Conservation (phyloP, 2,329 filamentous ascomycete genomes). For the Ramichloridium luteum region DNA sequence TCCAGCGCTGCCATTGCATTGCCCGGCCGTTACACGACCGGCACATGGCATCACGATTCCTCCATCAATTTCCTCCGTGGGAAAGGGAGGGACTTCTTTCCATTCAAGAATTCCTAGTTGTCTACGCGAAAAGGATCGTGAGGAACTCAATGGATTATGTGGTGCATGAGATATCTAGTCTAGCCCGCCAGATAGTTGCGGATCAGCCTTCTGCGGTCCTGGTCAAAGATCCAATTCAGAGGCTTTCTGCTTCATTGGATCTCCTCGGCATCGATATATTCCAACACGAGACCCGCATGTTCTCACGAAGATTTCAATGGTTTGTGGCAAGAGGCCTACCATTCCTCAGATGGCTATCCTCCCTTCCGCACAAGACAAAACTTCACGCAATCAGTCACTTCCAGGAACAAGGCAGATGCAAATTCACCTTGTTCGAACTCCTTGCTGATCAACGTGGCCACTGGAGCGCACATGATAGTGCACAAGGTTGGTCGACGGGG, state of each 20-base stretch:
- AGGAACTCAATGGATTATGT: neutral
- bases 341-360: conserved; percentile 2
- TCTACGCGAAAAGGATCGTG: neutral
- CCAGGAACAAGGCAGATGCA: no score
- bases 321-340: conserved; percentile 1
- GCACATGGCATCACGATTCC: neutral
- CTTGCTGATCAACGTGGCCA: no score
- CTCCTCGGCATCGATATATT: neutral
- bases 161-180: neutral
- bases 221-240: neutral
- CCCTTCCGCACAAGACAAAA: neutral
- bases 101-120: conserved; percentile 2
- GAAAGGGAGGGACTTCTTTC: conserved; percentile 1
- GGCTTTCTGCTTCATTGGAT: neutral
- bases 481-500: no score
- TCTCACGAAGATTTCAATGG: conserved; percentile 1
- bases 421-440: no score
- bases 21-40: neutral
- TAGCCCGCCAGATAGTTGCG: neutral
- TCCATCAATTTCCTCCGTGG: conserved; percentile 1
- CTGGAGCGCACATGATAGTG: no score
- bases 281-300: no score
- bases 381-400: no score
- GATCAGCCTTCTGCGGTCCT: neutral
- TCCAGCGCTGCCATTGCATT: no score